Evolutionary conservation across 2,329 filamentous ascomycete species (phyloP).

Genomic region (Sarocladium oryzae): DNA sequence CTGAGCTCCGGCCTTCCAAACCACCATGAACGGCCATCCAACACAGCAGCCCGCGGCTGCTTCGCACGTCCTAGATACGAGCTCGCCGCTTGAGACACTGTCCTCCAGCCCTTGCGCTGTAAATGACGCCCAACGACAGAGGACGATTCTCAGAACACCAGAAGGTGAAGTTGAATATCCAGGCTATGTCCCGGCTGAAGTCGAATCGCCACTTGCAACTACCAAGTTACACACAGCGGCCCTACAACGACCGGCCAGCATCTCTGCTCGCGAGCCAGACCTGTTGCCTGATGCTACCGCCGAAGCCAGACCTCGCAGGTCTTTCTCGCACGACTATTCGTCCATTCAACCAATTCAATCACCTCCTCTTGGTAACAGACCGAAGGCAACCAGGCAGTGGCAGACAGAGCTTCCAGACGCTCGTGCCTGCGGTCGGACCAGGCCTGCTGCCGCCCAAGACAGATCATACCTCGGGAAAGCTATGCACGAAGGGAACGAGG

Average conservation of each 20-base stretch:
- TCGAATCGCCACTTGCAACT: neutral
- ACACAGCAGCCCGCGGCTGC: slow-evolving; percentile 1
- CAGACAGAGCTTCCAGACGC: slow-evolving; percentile 2
- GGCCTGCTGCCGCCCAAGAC: neutral
- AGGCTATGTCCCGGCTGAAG: neutral
- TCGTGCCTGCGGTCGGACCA: neutral
- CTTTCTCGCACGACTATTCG: neutral
- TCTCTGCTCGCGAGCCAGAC: neutral
- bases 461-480: slow-evolving; percentile 2
- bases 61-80: neutral
- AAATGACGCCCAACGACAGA: neutral
- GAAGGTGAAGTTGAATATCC: slow-evolving; percentile 4
- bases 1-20: neutral
- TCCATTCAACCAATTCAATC: neutral
- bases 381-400: slow-evolving; percentile 3
- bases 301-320: neutral
- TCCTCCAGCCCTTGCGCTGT: neutral
- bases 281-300: neutral
- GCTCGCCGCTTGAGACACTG: neutral
- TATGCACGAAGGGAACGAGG: neutral
- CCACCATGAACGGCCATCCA: neutral
- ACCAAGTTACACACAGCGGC: neutral
- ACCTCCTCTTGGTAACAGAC: neutral
- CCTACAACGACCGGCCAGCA: neutral
- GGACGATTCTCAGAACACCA: neutral